These are phyloP conservation scores for Truncatella angustata DNA, from an alignment of 2,329 filamentous ascomycete genomes.

Conservation along the genomic window DNA sequence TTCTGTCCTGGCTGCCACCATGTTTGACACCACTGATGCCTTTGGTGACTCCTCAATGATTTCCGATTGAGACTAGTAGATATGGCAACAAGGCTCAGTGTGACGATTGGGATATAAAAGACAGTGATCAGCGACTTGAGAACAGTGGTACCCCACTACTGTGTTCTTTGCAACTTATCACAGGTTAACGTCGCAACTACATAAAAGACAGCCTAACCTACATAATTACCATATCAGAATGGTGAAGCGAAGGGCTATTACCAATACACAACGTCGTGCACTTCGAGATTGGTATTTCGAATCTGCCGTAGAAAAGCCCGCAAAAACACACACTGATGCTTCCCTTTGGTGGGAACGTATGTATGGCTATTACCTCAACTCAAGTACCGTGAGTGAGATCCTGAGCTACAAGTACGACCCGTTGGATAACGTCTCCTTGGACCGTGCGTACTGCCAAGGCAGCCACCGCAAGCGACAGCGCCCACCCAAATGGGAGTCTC, in stretches of 20 bases:
- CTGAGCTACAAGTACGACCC: conserved; percentile 13
- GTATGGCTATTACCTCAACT: conserved; percentile 13
- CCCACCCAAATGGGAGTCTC: conserved; percentile 11
- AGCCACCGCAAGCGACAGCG: conserved; percentile 11
- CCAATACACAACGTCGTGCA: conserved; percentile 11
- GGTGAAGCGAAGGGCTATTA: conserved; percentile 12
- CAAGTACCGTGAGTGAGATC: conserved; percentile 12
- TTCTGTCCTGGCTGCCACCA: too few relatives aligned
- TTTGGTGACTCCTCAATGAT: too few relatives aligned
- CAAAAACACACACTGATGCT: conserved; percentile 12
- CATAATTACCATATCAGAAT: neutral
- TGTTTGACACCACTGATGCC: too few relatives aligned
- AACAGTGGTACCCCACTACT: too few relatives aligned
- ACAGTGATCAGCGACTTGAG: too few relatives aligned
- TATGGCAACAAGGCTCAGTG: too few relatives aligned
- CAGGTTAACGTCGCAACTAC: too few relatives aligned
- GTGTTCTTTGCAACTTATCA: too few relatives aligned
- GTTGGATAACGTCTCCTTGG: conserved; percentile 3
- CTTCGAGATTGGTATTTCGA: conserved; percentile 13
- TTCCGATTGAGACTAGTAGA: too few relatives aligned
- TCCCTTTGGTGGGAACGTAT: conserved; percentile 12
- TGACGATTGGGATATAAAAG: too few relatives aligned
- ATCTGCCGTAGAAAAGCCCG: conserved; percentile 7
- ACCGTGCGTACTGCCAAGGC: conserved; percentile 12
- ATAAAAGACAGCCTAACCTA: neutral